Evolutionary conservation across 495 filamentous ascomycete genomes (phyloP).

Genomic region (Lineolata rhizophorae): DNA sequence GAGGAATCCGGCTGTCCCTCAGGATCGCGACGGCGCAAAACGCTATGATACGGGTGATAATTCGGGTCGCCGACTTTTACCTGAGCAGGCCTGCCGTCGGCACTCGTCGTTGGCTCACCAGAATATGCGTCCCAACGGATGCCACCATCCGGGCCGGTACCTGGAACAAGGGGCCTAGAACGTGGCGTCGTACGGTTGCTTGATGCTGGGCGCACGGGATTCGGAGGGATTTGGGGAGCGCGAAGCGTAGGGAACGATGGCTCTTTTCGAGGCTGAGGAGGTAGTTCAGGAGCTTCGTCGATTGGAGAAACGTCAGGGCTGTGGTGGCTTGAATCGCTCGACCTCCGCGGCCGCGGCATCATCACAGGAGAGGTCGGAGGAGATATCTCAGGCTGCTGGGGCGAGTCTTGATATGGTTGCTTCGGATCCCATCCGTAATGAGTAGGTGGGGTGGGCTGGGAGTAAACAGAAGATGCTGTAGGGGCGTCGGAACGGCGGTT

Average conservation of each 20-base stretch:
- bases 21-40: no score
- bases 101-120: constrained; percentile 23
- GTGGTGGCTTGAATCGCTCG: no score
- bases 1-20: no score
- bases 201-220: no score
- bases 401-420: background rate
- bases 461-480: constrained; percentile 23
- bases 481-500: constrained; percentile 14
- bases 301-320: constrained; percentile 13
- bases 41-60: constrained; percentile 3
- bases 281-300: no score
- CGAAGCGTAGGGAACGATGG: no score
- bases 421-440: no score
- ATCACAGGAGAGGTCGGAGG: constrained; percentile 11
- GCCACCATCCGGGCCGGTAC: constrained; percentile 3
- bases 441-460: constrained; percentile 21
- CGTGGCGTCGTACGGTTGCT: no score
- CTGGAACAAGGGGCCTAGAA: no score
- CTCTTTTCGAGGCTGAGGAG: no score
- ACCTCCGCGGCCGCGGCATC: constrained; percentile 8
- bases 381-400: constrained; percentile 6
- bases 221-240: no score
- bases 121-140: constrained; percentile 29
- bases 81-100: constrained; percentile 14
- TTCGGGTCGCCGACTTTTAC: constrained; percentile 10